A percentile compares a stretch with the other conserved stretches of the same genome.
phyloP scores from a whole-genome alignment of 257 asterid species.

The Nicotiana benthamiana region DNA sequence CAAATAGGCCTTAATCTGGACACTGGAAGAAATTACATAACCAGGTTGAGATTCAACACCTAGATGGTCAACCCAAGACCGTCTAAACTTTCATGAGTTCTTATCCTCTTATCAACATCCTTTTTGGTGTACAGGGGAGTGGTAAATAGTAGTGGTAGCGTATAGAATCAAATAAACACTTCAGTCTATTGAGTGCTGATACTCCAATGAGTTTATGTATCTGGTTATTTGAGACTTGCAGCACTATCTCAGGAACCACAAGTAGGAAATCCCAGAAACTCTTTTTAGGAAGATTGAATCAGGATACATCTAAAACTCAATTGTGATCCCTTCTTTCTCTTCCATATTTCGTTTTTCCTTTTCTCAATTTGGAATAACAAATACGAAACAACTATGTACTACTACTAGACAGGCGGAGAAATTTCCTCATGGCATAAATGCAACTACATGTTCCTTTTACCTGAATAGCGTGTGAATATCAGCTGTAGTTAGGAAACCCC shows the following conservation, averaged over 20 bases:
- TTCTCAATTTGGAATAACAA: neutral
- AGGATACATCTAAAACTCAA: slow-evolving; percentile 38
- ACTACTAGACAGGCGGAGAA: neutral
- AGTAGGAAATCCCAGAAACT: slow-evolving; percentile 59
- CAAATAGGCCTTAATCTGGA: neutral
- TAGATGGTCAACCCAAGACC: neutral
- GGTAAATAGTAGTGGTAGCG: neutral
- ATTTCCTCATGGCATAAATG: neutral
- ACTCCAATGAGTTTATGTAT: slow-evolving; percentile 24
- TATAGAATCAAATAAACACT: neutral
- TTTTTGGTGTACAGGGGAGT: neutral
- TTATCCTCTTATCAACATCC: neutral
- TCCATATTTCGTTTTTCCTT: slow-evolving; percentile 20
- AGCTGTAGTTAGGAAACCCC: slow-evolving; percentile 90
- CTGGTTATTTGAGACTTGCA: slow-evolving; percentile 57
- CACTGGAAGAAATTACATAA: neutral
- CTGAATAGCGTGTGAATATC: slow-evolving; percentile 93
- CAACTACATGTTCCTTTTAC: slow-evolving; percentile 22
- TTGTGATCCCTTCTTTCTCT: slow-evolving; percentile 49
- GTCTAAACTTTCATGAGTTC: neutral
- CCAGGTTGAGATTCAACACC: neutral
- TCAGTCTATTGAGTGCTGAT: neutral
- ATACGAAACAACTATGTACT: neutral
- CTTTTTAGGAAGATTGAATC: slow-evolving; percentile 50
- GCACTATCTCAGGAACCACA: slow-evolving; percentile 46